Base-by-base conservation (phyloP, 306 rosid species). In the Vigna unguiculata region DNA sequence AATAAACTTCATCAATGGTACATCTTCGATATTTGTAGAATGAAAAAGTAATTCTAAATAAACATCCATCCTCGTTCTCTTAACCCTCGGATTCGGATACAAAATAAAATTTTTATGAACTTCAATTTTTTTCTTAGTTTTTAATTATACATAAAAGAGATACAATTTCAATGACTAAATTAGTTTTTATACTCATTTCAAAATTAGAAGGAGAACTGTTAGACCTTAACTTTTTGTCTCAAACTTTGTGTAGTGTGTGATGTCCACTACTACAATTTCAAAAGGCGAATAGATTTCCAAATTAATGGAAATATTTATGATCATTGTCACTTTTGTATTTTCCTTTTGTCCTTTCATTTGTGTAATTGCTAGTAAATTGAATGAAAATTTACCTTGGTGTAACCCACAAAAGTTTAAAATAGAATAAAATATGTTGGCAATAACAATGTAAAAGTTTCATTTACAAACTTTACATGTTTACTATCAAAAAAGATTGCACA, bases 391-490 rank as follows among this genome's bases (percentile, higher is more conserved):
- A 9, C 43, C 43, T 7, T 7, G 2, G 10, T 38, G 43, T 1
- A 38, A 40, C 45, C 45, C 45, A 40, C 41, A 57, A 9, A 57
- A 19, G 32, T 68, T 76, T 57, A 28, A 49, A 57, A 30, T 46
- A 53, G 54, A 36, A 54, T 67, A 36, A 47, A 14, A 36, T 41
- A 28, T 43, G 58, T 17, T 67, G 41, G 16, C 70, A 36, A 57
- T 59, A 24, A 32, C 40, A 61, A 47, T 53, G 53, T 17, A 43
- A 25, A 14, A 38, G 36, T 75, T 65, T 65, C 47, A 58, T 67
- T 30, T 51, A 21, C 6, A 48, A 69, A 63, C 79, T 78, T 70
- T 60, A 43, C 77, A 54, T 55, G 59, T 69, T 69, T 84, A 53
- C 25, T 53, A 72, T 81, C 86, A 62, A 32, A 7, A 49, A 9